Conservation (phyloP, 345 rosid genomes). For the Arabidopsis suecica region DNA sequence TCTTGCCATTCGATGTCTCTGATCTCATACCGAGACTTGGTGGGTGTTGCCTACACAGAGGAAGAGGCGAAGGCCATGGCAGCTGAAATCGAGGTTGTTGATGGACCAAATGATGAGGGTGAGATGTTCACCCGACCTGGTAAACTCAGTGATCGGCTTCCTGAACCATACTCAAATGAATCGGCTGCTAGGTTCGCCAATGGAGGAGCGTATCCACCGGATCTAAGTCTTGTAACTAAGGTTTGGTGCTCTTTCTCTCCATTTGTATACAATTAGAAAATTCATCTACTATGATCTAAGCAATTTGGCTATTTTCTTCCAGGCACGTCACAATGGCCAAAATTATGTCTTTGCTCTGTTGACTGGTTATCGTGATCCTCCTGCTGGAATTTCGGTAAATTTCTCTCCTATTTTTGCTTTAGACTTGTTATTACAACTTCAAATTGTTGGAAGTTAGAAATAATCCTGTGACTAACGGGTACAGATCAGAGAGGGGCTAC, state of each 20-base stretch:
- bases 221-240: slow-evolving; percentile 90
- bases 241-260: slow-evolving; percentile 43
- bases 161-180: slow-evolving; percentile 90
- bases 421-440: not conserved
- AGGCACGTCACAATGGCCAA: slow-evolving; percentile 99
- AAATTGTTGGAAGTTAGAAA: not conserved
- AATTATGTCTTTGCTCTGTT: slow-evolving; percentile 91
- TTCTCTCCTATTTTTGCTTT: not conserved
- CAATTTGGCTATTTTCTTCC: slow-evolving; percentile 40
- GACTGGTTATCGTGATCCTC: slow-evolving; percentile 98
- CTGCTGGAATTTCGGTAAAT: slow-evolving; percentile 87
- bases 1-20: slow-evolving; percentile 98
- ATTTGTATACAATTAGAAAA: not conserved
- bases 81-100: slow-evolving; percentile 94
- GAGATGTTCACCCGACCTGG: slow-evolving; percentile 98
- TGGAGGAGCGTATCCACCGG: slow-evolving; percentile 99
- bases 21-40: slow-evolving; percentile 88
- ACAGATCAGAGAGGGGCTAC: slow-evolving; percentile 90
- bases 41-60: slow-evolving; percentile 97
- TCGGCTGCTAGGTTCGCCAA: slow-evolving; percentile 98
- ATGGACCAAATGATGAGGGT: slow-evolving; percentile 99
- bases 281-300: slow-evolving; percentile 9
- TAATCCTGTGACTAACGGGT: slow-evolving; percentile 8
- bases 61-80: slow-evolving; percentile 98
- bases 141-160: slow-evolving; percentile 92